These are phyloP conservation scores for Colletotrichum graminicola DNA, from an alignment of 2,329 filamentous ascomycete genomes.

Conservation along the genomic window DNA sequence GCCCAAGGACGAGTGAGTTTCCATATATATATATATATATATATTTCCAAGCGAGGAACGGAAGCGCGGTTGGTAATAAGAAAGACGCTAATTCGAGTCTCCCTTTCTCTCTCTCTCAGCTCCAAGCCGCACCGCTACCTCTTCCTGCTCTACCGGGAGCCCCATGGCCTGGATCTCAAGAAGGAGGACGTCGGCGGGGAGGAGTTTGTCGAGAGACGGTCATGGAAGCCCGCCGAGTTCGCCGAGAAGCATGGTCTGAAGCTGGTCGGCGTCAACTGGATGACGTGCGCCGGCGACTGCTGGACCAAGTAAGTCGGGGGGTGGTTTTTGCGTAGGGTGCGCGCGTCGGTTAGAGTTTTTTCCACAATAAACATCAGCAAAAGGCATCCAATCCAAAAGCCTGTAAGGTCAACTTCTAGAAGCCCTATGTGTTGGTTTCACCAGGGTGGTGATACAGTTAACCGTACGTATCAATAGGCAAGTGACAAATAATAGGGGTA, in stretches of 20 bases:
- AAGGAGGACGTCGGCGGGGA: slow-evolving; percentile 61
- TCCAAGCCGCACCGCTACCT: slow-evolving; percentile 62
- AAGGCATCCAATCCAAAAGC: not conserved
- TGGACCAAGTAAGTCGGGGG: slow-evolving; percentile 51
- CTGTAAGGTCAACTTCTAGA: not conserved
- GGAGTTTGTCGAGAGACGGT: slow-evolving; percentile 59
- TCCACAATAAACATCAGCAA: not conserved
- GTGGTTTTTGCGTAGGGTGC: too few species aligned
- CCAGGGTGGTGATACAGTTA: too few species aligned
- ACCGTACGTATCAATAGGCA: too few species aligned
- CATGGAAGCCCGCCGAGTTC: slow-evolving; percentile 56
- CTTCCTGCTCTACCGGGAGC: slow-evolving; percentile 59
- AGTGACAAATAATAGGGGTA: too few species aligned
- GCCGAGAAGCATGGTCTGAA: slow-evolving; percentile 53
- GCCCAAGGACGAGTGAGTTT: slow-evolving; percentile 59
- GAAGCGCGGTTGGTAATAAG: too few species aligned
- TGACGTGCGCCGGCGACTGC: slow-evolving; percentile 59
- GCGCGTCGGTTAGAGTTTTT: not conserved
- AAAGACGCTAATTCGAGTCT: not conserved
- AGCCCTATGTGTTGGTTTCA: too few species aligned
- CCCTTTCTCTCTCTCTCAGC: slow-evolving; percentile 46
- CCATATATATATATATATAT: too few species aligned
- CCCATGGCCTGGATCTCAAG: slow-evolving; percentile 49
- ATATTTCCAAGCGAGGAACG: too few species aligned
- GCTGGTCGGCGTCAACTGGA: slow-evolving; percentile 60